These are phyloP conservation scores for Rosa persica DNA, from an alignment of 306 rosid genomes.

Conservation along the genomic window DNA sequence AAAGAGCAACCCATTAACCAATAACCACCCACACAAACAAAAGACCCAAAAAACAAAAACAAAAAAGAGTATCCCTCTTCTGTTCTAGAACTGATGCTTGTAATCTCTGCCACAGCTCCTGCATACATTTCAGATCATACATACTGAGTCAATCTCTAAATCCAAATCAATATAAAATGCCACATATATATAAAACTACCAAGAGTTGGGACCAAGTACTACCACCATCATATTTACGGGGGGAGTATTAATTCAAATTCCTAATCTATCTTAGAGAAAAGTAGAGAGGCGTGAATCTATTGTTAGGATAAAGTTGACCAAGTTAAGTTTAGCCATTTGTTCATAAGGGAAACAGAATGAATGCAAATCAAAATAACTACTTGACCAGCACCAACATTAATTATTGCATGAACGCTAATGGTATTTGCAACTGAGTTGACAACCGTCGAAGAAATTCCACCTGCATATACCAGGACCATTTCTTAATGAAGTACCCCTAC, in stretches of 20 bases:
- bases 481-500: slow-evolving; percentile 22
- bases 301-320: background rate
- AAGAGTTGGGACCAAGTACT: slow-evolving; percentile 1
- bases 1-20: too few species aligned
- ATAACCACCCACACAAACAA: too few species aligned
- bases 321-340: background rate
- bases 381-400: slow-evolving; percentile 98
- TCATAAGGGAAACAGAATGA: background rate
- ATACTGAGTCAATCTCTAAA: too few species aligned
- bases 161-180: too few species aligned
- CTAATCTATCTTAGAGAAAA: background rate
- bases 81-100: too few species aligned
- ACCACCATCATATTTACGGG: background rate
- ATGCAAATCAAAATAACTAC: slow-evolving; percentile 26
- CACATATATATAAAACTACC: too few species aligned
- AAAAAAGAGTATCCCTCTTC: too few species aligned
- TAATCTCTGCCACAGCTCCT: too few species aligned
- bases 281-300: background rate
- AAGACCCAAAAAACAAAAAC: too few species aligned
- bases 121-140: too few species aligned
- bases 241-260: background rate
- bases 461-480: slow-evolving; percentile 38
- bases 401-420: slow-evolving; percentile 47
- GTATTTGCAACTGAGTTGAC: slow-evolving; percentile 51
- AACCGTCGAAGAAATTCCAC: slow-evolving; percentile 74